phyloP scores from a whole-genome alignment of 768 basidiomycete genomes.

The Lyophyllum semitale region DNA sequence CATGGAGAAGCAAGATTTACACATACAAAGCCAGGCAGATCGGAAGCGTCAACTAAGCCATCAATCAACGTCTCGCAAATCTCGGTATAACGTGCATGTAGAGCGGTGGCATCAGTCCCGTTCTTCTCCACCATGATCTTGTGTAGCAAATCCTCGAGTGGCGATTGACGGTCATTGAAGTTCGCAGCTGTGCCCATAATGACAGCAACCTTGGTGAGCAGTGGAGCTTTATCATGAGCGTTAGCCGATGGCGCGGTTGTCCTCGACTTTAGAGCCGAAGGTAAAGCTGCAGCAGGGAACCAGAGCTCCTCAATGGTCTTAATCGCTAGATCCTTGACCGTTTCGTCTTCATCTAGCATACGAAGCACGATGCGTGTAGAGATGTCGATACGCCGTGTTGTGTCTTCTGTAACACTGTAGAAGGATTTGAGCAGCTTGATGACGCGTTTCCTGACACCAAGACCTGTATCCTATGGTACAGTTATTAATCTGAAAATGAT shows the following conservation, averaged over 20 bases:
- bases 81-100: slow-evolving; percentile 74
- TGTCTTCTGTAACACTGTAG: slow-evolving; percentile 65
- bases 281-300: slow-evolving; percentile 54
- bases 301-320: slow-evolving; percentile 91
- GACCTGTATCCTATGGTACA: slow-evolving; percentile 78
- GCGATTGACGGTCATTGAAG: slow-evolving; percentile 82
- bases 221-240: slow-evolving; percentile 51
- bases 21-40: slow-evolving; percentile 76
- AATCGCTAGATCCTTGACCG: slow-evolving; percentile 89
- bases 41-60: slow-evolving; percentile 84
- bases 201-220: slow-evolving; percentile 69
- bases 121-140: slow-evolving; percentile 78
- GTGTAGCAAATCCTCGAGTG: slow-evolving; percentile 82
- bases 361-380: slow-evolving; percentile 79
- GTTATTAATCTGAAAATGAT: not conserved
- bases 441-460: slow-evolving; percentile 92
- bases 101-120: slow-evolving; percentile 47
- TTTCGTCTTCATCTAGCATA: slow-evolving; percentile 92
- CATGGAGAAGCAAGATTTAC: not conserved
- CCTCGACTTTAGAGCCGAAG: slow-evolving; percentile 41
- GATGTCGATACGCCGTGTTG: slow-evolving; percentile 71
- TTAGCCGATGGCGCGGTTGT: slow-evolving; percentile 25
- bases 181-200: slow-evolving; percentile 85
- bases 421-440: slow-evolving; percentile 91
- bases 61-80: slow-evolving; percentile 88